Evolutionary conservation across 2,329 filamentous ascomycete genomes (phyloP).

Genomic region (Plenodomus lindquistii): DNA sequence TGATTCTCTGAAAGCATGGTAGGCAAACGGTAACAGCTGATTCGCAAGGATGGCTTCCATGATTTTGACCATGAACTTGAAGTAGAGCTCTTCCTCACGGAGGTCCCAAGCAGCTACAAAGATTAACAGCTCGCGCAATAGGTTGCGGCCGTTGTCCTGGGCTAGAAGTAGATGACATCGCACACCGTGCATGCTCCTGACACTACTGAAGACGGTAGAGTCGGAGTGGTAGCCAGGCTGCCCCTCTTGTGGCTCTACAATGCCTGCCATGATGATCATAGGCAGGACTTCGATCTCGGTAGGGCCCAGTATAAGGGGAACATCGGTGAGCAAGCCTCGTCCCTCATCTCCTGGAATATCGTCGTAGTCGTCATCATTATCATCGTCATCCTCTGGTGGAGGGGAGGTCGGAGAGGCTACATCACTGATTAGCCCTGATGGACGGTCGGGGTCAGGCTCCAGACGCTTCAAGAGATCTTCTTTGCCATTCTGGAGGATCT

Average conservation of each 20-base stretch:
- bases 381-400: constrained; percentile 63
- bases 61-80: constrained; percentile 95
- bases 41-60: constrained; percentile 91
- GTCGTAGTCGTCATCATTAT: constrained; percentile 74
- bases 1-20: constrained; percentile 81
- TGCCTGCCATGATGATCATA: constrained; percentile 96
- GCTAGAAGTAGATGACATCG: constrained; percentile 88
- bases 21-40: constrained; percentile 86
- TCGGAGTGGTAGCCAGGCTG: constrained; percentile 56
- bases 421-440: constrained; percentile 43
- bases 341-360: constrained; percentile 70
- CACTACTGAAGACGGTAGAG: constrained; percentile 58
- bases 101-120: constrained; percentile 98
- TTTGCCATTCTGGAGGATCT: constrained; percentile 56
- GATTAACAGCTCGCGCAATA: constrained; percentile 87
- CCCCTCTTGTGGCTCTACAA: constrained; percentile 79
- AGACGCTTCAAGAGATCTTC: constrained; percentile 56
- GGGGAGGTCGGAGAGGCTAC: constrained; percentile 47
- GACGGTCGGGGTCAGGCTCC: constrained; percentile 50
- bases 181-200: constrained; percentile 83
- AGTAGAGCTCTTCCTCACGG: constrained; percentile 89
- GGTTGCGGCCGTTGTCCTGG: constrained; percentile 85
- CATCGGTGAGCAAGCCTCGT: constrained; percentile 85
- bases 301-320: constrained; percentile 90
- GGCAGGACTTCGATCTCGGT: constrained; percentile 95